Evolutionary conservation across 2,329 filamentous ascomycete species (phyloP), one percentile per base, ranked within the genome.

Genomic region (Ramichloridium luteum): DNA sequence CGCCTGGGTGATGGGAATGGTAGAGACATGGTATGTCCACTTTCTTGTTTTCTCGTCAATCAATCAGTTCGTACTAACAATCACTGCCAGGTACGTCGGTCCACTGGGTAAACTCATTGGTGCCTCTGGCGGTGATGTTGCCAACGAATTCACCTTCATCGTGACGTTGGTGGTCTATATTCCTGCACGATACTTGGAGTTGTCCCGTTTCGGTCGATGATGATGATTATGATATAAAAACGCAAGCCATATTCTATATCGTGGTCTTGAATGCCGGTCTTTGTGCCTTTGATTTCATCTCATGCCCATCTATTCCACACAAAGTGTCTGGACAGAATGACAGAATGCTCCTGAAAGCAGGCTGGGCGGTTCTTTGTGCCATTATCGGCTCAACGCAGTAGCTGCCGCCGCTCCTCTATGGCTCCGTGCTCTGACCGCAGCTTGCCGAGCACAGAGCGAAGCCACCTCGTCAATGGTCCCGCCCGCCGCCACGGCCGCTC

Each of bases 21-120:
- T 46, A 6, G 38, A 50, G 39, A 50, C 47, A 25, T 49, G 46
- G 48, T 47, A 23, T 16, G 25, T 26, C n/a, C 12, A 17, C 26
- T 22, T 18, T n/a, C 20, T 8, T 23, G 8, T 30, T n/a, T n/a
- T n/a, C n/a, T n/a, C n/a, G n/a, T n/a, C n/a, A n/a, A n/a, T n/a
- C n/a, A n/a, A n/a, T n/a, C n/a, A n/a, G n/a, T n/a, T n/a, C n/a
- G n/a, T n/a, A n/a, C n/a, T n/a, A n/a, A n/a, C n/a, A n/a, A n/a
- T n/a, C n/a, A n/a, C n/a, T n/a, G 4, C 9, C 15, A 35, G 35
- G 38, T 45, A 47, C 31, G 39, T 47, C 11, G 76, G 77, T 1
- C 76, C 75, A 0, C 54, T 78, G 35, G 72, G 70, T 2, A 59
- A 57, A 30, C 50, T 64, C 34, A 68, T 77, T 16, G 71, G 73